phyloP scores from a whole-genome alignment of 2,329 filamentous ascomycete species.

The Phyllosticta paracitricarpa region DNA sequence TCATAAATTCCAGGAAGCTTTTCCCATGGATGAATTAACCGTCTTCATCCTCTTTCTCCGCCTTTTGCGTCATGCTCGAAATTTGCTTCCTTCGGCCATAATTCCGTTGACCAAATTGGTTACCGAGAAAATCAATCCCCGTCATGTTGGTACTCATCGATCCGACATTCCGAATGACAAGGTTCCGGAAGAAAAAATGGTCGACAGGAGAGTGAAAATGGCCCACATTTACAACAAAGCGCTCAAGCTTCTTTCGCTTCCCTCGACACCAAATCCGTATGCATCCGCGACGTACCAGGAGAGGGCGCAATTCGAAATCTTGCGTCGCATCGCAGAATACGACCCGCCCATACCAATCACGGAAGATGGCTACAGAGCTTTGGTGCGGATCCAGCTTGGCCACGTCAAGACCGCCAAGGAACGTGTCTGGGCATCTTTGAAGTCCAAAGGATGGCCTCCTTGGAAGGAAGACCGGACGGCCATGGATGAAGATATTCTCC shows the following conservation, averaged over 20 bases:
- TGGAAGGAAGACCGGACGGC: slow-evolving; percentile 54
- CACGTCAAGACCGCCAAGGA: slow-evolving; percentile 47
- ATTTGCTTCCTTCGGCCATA: slow-evolving; percentile 38
- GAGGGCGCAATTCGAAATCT: slow-evolving; percentile 46
- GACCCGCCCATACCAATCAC: slow-evolving; percentile 46
- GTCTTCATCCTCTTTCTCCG: slow-evolving; percentile 34
- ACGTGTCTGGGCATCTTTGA: slow-evolving; percentile 47
- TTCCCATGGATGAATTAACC: slow-evolving; percentile 9
- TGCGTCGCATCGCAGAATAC: slow-evolving; percentile 47
- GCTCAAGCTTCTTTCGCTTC: slow-evolving; percentile 39
- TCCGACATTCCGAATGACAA: background rate
- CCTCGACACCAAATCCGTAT: slow-evolving; percentile 40
- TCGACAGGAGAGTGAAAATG: slow-evolving; percentile 5
- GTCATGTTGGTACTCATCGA: background rate
- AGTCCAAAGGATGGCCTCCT: slow-evolving; percentile 53
- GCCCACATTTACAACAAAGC: slow-evolving; percentile 40
- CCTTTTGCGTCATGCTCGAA: slow-evolving; percentile 41
- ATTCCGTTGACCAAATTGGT: slow-evolving; percentile 32
- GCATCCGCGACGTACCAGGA: slow-evolving; percentile 41
- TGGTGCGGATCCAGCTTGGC: slow-evolving; percentile 47
- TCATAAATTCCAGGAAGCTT: background rate
- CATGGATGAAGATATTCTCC: slow-evolving; percentile 48
- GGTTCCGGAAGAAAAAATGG: background rate
- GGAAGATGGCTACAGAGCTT: slow-evolving; percentile 47
- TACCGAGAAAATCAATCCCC: slow-evolving; percentile 21